Evolutionary conservation across 129 eudicot genomes (phyloP), one percentile per base, ranked within the genome.

Genomic region (Cynara cardunculus): DNA sequence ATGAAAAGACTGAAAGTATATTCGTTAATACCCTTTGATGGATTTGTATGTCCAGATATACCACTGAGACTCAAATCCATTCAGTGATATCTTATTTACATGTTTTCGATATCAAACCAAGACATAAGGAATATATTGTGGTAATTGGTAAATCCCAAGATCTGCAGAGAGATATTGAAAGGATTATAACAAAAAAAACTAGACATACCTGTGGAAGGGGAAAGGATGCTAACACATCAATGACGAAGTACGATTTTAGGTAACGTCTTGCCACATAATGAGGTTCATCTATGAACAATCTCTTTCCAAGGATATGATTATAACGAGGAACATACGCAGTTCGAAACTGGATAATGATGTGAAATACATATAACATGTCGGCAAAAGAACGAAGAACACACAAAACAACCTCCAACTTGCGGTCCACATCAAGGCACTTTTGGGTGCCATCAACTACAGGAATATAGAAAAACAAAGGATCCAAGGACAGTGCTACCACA

Each of bases 151-250:
- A 62, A 62, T 3, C 68, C 27, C 14, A 74, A 74, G 16, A 72
- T 39, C 32, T 37, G 22, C 34, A 24, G 34, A 46, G 77, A 77
- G 2, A n/a, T 72, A 72, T 73, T 21, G 4, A 1, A 32, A 67
- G 13, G 3, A 21, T 27, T 44, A 31, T 67, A 30, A 66, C 21
- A 71, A 39, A 13, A 71, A 19, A 69, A 37, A 82, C 46, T 24
- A 25, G 8, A 71, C 46, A 59, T 75, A 84, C 87, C 85, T 85
- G 87, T 64, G 87, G 87, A 70, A 85, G 85, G 70, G 87, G 87
- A 80, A 85, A 85, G 13, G 78, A 84, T 28, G 85, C 81, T 80
- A 85, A 71, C 56, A 85, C 73, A 77, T 80, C 87, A 31, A 80
- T 61, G 39, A 85, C 64, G 81, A 84, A 84, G 84, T 84, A 80